phyloP scores from a whole-genome alignment of 371 early-diverging fungal species.

The Mucor sp. region DNA sequence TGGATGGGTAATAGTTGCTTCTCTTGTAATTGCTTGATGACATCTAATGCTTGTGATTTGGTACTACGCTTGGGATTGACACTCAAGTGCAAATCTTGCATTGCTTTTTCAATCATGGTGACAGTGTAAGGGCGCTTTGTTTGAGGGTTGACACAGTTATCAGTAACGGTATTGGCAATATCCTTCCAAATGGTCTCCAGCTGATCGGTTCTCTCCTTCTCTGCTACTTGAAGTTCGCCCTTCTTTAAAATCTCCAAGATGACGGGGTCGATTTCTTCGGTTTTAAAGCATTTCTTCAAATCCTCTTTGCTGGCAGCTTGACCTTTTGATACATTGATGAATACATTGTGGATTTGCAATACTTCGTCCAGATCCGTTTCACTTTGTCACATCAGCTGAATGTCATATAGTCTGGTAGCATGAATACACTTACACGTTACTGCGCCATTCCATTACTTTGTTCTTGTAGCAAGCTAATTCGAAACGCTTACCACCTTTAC shows the following conservation, averaged over 20 bases:
- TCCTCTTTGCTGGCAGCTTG: constrained; percentile 91
- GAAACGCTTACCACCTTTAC: constrained; percentile 97
- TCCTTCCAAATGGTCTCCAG: constrained; percentile 82
- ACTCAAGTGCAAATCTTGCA: constrained; percentile 90
- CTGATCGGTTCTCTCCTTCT: constrained; percentile 90
- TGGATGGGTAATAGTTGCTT: constrained; percentile 88
- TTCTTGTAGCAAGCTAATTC: constrained; percentile 99
- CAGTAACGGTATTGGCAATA: constrained; percentile 92
- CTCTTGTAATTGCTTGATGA: constrained; percentile 90
- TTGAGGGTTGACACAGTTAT: constrained; percentile 93
- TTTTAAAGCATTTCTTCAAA: constrained; percentile 85
- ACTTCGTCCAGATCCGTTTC: constrained; percentile 97
- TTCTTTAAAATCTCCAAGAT: constrained; percentile 91
- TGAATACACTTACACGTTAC: constrained; percentile 71
- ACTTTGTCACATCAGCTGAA: constrained; percentile 37
- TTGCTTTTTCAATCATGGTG: constrained; percentile 96
- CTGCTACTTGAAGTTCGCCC: constrained; percentile 96
- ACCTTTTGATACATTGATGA: constrained; percentile 96
- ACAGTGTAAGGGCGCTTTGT: constrained; percentile 95
- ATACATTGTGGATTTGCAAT: constrained; percentile 91
- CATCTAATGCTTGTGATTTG: constrained; percentile 89
- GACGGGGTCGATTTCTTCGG: constrained; percentile 81
- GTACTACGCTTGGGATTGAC: constrained; percentile 86
- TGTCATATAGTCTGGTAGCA: not conserved
- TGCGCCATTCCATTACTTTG: constrained; percentile 97